Conservation (phyloP, 2,329 filamentous ascomycete species). For the Dothidotthia symphoricarpi region DNA sequence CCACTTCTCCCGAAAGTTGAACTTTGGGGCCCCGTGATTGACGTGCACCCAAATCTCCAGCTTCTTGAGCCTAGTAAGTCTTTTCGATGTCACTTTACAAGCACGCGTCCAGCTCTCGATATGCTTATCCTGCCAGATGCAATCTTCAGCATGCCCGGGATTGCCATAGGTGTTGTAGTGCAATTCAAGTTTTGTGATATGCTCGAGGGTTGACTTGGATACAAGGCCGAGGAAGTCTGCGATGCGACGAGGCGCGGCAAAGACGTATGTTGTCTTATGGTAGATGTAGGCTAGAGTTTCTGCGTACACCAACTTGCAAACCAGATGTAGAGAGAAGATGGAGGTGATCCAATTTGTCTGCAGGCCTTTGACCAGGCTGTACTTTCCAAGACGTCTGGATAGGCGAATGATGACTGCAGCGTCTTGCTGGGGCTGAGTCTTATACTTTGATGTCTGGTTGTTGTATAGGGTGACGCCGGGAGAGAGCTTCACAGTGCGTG, state of each 20-base stretch:
- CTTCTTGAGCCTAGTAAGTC: conserved; percentile 18
- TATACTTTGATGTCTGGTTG: background rate
- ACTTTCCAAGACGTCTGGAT: conserved; percentile 16
- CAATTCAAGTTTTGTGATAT: conserved; percentile 30
- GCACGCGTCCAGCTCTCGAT: conserved; percentile 18
- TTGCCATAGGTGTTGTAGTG: conserved; percentile 32
- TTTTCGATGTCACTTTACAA: conserved; percentile 22
- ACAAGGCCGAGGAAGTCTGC: conserved; percentile 25
- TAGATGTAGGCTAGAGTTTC: conserved; percentile 34
- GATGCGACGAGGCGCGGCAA: conserved; percentile 28
- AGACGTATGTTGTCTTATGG: conserved; percentile 29
- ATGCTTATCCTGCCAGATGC: conserved; percentile 29
- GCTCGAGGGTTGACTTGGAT: conserved; percentile 14
- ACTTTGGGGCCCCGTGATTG: conserved; percentile 15
- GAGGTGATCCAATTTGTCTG: conserved; percentile 31
- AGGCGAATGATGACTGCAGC: conserved; percentile 13
- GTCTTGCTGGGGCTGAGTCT: background rate
- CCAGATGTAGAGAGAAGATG: conserved; percentile 27
- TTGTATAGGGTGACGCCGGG: conserved; percentile 1
- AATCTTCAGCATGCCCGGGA: conserved; percentile 10
- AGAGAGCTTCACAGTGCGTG: conserved; percentile 16
- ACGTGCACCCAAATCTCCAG: conserved; percentile 24
- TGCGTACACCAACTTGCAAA: conserved; percentile 28
- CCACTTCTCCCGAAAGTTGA: conserved; percentile 26
- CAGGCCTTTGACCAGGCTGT: conserved; percentile 18